Evolutionary conservation across 2,329 filamentous ascomycete genomes (phyloP).

Genomic region (Trichoderma citrinoviride): DNA sequence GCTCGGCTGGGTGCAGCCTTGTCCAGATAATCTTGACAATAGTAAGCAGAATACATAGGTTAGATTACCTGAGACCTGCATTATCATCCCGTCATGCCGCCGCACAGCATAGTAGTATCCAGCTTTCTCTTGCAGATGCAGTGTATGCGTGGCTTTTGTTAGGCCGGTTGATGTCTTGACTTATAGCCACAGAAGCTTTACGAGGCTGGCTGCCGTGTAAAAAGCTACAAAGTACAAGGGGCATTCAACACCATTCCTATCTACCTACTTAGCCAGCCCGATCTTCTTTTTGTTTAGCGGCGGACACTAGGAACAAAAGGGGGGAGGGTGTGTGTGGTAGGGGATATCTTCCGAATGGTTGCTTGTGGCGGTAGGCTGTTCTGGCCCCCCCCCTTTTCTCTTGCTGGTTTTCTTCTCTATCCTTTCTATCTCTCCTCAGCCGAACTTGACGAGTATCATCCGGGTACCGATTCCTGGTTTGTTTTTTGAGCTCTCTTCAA

Average conservation of each 20-base stretch:
- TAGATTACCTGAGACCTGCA: not conserved
- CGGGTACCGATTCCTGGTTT: not conserved
- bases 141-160: too few relatives aligned
- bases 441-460: not conserved
- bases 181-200: not conserved
- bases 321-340: not conserved
- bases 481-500: too few relatives aligned
- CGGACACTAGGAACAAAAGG: not conserved
- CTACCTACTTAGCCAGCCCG: not conserved
- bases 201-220: not conserved
- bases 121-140: not conserved
- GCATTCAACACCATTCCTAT: not conserved
- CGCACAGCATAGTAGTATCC: too few relatives aligned
- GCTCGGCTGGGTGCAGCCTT: not conserved
- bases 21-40: not conserved
- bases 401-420: not conserved
- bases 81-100: not conserved
- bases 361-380: not conserved
- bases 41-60: not conserved
- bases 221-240: too few relatives aligned
- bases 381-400: not conserved
- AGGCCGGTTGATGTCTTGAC: not conserved
- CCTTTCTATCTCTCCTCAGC: not conserved
- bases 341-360: slow-evolving; percentile 14
- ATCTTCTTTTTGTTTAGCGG: slow-evolving; percentile 1